Evolutionary conservation across 352 stramenopile genomes (phyloP), one percentile per base, ranked within the genome.

Genomic region (Lagenidium sp.): DNA sequence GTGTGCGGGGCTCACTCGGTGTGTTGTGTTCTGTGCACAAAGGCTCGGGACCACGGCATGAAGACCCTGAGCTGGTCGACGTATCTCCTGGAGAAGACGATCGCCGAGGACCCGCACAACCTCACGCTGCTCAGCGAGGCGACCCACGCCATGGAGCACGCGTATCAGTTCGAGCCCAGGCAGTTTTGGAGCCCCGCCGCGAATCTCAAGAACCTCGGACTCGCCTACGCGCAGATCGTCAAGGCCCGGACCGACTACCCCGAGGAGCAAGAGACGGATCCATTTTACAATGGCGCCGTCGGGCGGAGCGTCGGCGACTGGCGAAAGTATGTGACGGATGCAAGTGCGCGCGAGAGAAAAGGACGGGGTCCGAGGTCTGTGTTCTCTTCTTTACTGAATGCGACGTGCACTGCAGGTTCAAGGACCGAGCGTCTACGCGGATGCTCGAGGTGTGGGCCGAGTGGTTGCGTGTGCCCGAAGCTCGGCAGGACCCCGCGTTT

Each of bases 151-250:
- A 74, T 81, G 65, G 69, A 80, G 42, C 54, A 54, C 12, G 81
- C 59, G 18, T 69, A 72, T 40, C 77, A 89, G 49, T 75, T 91
- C 37, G 68, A 85, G 41, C 67, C 71, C 10, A 36, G n/a, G 4
- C 59, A 80, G 23, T 87, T 91, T 32, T 82, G 78, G 55, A 72
- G 44, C 15, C 45, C 65, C 4, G 68, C 60, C 4, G 65, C 63
- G 2, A 80, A 82, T 32, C 61, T 95, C 18, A 98, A 98, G 66
- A 98, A 98, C 58, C 54, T 96, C 11, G 94, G 91, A 18, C 57
- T 98, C 2, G 89, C 79, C 19, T 97, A 97, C 43, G 84, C 96
- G 28, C 82, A 97, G 57, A 95, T 98, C 15, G 77, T 97, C 30
- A 83, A 82, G 44, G 80, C 77, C n/a, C 72, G 52, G n/a, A 28